Evolutionary conservation across 768 basidiomycete genomes (phyloP).

Genomic region (Mrakia gelida): DNA sequence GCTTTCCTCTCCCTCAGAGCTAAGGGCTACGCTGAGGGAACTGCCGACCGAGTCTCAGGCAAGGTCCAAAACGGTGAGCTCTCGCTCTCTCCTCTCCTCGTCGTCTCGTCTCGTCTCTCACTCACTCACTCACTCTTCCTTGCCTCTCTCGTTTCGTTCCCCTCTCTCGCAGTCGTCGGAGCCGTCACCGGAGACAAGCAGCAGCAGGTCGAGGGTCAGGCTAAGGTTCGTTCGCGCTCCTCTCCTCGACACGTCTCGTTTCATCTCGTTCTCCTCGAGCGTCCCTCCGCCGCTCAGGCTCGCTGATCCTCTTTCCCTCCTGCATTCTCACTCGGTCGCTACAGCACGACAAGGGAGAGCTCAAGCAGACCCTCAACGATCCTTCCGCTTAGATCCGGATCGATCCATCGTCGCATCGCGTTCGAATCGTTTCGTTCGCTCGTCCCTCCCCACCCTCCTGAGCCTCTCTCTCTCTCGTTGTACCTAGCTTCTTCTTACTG

Average conservation of each 20-base stretch:
- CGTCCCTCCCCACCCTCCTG: too few relatives aligned
- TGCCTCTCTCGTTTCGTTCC: too few relatives aligned
- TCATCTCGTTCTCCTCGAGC: too few relatives aligned
- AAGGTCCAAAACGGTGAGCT: constrained; percentile 12
- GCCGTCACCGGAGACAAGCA: constrained; percentile 56
- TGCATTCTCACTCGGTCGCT: background rate
- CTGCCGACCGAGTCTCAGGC: constrained; percentile 46
- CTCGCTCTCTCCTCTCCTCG: background rate
- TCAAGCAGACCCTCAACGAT: constrained; percentile 35
- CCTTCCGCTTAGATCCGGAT: background rate
- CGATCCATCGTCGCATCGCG: background rate
- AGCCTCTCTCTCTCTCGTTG: too few relatives aligned
- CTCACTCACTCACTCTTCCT: background rate
- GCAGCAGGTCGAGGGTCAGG: constrained; percentile 46
- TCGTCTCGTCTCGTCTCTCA: background rate
- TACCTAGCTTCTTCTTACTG: too few relatives aligned
- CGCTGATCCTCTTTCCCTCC: background rate
- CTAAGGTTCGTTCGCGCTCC: constrained; percentile 48
- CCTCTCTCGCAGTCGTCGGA: constrained; percentile 47
- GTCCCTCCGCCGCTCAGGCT: background rate
- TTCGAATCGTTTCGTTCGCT: too few relatives aligned
- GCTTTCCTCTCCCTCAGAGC: background rate
- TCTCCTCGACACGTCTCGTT: too few relatives aligned
- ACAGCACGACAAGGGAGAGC: constrained; percentile 34
- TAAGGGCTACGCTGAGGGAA: constrained; percentile 52